Evolutionary conservation across 345 rosid genomes (phyloP).

Genomic region (Salix brachista): DNA sequence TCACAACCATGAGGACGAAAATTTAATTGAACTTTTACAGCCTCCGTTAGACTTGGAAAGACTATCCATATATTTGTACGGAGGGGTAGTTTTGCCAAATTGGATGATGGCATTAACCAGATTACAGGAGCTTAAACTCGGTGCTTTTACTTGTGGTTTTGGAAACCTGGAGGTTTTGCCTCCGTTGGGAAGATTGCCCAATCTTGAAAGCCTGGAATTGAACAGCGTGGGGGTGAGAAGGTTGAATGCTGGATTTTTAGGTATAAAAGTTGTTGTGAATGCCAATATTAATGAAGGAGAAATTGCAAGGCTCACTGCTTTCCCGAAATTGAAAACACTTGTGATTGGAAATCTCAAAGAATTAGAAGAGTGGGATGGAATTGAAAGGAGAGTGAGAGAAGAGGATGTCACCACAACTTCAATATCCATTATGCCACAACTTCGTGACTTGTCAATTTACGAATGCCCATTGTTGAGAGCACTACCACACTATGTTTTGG

Average conservation of each 20-base stretch:
- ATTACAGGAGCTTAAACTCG: no score
- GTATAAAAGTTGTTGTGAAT: background rate
- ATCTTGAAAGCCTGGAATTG: background rate
- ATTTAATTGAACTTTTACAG: background rate
- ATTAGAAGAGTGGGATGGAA: slow-evolving; percentile 9
- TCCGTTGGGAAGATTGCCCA: background rate
- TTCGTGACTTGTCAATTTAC: background rate
- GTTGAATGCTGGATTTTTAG: slow-evolving; percentile 12
- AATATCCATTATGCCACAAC: background rate
- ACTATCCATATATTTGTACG: background rate
- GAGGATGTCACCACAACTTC: background rate
- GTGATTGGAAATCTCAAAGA: background rate
- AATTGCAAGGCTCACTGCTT: background rate
- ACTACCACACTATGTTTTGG: no score
- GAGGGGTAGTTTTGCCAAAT: background rate
- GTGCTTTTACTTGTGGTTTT: no score
- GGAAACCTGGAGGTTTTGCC: no score
- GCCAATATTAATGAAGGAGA: background rate
- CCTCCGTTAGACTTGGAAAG: background rate
- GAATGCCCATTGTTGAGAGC: no score
- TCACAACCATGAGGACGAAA: no score
- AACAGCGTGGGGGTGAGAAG: background rate
- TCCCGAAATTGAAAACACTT: slow-evolving; percentile 13
- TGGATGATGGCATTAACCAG: slow-evolving; percentile 6
- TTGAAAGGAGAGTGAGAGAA: background rate